Base-by-base conservation (phyloP, 225 moss, liverwort and hornwort species). In the Neckera pumila region DNA sequence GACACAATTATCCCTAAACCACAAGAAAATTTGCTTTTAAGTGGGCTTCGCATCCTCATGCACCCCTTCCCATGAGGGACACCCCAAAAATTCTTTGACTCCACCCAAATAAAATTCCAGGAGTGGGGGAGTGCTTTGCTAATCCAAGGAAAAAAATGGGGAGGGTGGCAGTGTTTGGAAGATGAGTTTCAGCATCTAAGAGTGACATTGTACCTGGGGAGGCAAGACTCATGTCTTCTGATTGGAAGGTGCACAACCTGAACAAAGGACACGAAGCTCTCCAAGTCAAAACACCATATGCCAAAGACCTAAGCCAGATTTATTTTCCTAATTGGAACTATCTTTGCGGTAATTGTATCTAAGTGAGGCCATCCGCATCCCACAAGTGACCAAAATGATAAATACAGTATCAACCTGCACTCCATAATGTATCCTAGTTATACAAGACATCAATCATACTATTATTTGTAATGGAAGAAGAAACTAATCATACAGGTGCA, bases 181-280 rank as follows among this genome's bases (percentile, higher is more conserved):
- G 51, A 16, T 51, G 51, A 51, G 5, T 64, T 47, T 42, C 57
- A 84, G 88, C 88, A 71, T 76, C 65, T 27, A 83, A 49, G 14
- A 88, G 79, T 84, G 42, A 51, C 57, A 70, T 73, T 69, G 65
- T 90, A 92, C 93, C 94, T 92, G 94, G 78, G 85, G 76, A 76
- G 89, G 82, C 66, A 74, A 84, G 53, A 60, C 82, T 89, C 54
- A 85, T 65, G 87, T 76, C 83, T 83, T 89, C 85, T 85, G 78
- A 91, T 85, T 91, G 63, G 87, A 89, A 81, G 90, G 88, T 47
- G 88, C 89, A 88, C 87, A 91, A 83, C 91, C 94, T 94, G 90
- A 83, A 89, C 70, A 83, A 67, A 88, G 64, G 71, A 71, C 66
- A 81, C 57, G 43, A 87, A 87, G 26, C 40, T 80, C 60, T 53